Evolutionary conservation across 208 protist genomes (phyloP).

Genomic region (Novymonas esmeraldas): DNA sequence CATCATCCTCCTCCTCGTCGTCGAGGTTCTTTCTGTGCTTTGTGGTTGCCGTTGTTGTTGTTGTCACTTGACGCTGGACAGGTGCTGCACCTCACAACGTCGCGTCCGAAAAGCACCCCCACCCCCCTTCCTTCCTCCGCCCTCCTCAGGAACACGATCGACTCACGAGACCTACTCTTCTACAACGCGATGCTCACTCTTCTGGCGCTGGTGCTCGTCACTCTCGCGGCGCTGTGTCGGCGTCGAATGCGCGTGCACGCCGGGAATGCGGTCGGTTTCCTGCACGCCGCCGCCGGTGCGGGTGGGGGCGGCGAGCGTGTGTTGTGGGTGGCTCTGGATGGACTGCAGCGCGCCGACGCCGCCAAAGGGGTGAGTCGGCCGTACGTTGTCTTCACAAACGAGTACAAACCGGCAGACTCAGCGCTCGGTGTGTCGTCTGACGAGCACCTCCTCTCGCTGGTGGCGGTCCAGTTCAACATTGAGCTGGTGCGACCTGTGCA

Average conservation of each 20-base stretch:
- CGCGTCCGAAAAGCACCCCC: too few relatives aligned
- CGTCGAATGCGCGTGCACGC: conserved; percentile 24
- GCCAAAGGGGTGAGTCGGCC: conserved; percentile 34
- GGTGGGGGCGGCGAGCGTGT: conserved; percentile 97
- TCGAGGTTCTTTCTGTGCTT: too few relatives aligned
- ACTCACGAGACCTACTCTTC: too few relatives aligned
- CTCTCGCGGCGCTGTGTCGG: conserved; percentile 28
- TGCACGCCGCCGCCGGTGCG: conserved; percentile 90
- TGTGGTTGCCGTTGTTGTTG: too few relatives aligned
- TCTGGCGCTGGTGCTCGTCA: conserved; percentile 12
- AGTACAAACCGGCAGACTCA: conserved; percentile 15
- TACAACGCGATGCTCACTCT: conserved; percentile 5
- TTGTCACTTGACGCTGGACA: too few relatives aligned
- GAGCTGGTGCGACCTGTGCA: conserved; percentile 44
- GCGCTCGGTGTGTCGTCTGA: conserved; percentile 1
- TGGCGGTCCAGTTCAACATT: conserved; percentile 80
- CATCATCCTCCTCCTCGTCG: too few relatives aligned
- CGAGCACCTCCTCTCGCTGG: conserved; percentile 27
- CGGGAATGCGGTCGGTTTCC: conserved; percentile 76
- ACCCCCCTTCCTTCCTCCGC: too few relatives aligned
- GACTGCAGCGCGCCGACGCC: conserved; percentile 59
- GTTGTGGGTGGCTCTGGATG: conserved; percentile 90
- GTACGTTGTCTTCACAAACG: conserved; percentile 69
- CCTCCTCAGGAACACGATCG: not conserved
- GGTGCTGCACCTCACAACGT: too few relatives aligned